Base-by-base conservation (phyloP, 2,329 filamentous ascomycete species). In the Fusarium kyushuense region DNA sequence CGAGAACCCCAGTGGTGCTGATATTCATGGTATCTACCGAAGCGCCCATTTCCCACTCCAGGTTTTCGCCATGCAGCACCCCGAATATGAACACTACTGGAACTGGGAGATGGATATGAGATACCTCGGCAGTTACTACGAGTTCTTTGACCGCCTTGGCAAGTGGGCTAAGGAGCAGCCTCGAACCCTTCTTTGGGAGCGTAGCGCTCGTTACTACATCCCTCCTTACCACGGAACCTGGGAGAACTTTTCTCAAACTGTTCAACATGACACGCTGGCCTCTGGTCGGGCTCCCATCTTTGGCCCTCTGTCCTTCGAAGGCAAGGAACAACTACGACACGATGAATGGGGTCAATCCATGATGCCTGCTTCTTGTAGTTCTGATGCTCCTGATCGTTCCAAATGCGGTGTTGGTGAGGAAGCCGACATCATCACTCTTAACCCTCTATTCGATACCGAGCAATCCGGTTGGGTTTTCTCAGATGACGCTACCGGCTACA, bases 381-480 rank as follows among this genome's bases (percentile, higher is more conserved):
- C 82, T 29, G 87, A 87, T 71, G 80, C 82, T 13, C 67, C 67
- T 23, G 84, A 87, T 68, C 72, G 76, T 60, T 72, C 74, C 2
- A 75, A 82, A 56, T 93, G 91, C 78, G 91, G 90, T 58, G 86
- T 92, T 7, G 88, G 86, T 63, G 90, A 93, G 77, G 86, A 89
- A 25, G 91, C 91, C 6, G 91, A 94, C 73, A 84, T 94, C 52
- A 93, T 94, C 75, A 92, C 90, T 0, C 86, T 94, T 71, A 92
- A 93, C 76, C 92, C 92, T 0, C 84, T 94, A 40, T 94, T 94
- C 74, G 90, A 94, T 71, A 86, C 90, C 0, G 84, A 89, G 11
- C 81, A 86, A 54, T 93, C 90, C 5, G 89, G 89, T 53, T 94
- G 91, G 91, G 86, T 92, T 40, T 89, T 93, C 58, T 83, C 86